Base-by-base conservation (phyloP, 1,284 basidiomycete genomes). In the Rhodotorula sp. region DNA sequence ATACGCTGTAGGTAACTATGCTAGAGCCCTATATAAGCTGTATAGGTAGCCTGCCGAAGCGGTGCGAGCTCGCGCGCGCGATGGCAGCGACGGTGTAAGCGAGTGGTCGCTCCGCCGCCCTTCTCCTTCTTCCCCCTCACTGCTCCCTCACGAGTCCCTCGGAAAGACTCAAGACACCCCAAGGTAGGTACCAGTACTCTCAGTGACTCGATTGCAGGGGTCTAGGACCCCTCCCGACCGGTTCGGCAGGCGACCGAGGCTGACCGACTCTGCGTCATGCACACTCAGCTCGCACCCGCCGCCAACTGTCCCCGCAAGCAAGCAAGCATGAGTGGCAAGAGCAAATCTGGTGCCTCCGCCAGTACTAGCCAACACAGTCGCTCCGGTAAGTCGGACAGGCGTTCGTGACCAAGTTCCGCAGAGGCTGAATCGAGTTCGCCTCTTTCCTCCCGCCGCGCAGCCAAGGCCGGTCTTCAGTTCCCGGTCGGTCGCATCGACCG, bases 401-500 rank as follows among this genome's bases (percentile, higher is more conserved):
- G 23, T 14, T 7, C 51, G 51, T 12, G 12, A 14, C 51, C 12
- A 21, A n/a, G 15, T 21, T 8, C n/a, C 18, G 56, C 56, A 29
- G 4, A 1, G 34, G 56, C 56, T 57, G 56, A 57, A 15, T 29
- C 58, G 56, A 18, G 26, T 21, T 20, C 21, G 16, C 31, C 54
- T 23, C 54, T 47, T 14, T 3, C 67, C 15, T 52, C 62, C 52
- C 65, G 65, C 29, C 70, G 68, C 43, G 92, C 92, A 61, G 86
- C 89, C 76, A 91, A 90, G 83, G 91, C 91, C 76, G 91, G 91
- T 75, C 87, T 93, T 70, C 91, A 82, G 81, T 90, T 92, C 85
- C 91, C 91, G 70, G 91, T 93, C 77, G 89, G 90, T 82, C 90
- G 92, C 87, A 90, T 93, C 79, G 90, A 92, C 83, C 88, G 91